Evolutionary conservation across 495 filamentous ascomycete species (phyloP), one percentile per base, ranked within the genome.

Genomic region (Aspergillus baeticus): DNA sequence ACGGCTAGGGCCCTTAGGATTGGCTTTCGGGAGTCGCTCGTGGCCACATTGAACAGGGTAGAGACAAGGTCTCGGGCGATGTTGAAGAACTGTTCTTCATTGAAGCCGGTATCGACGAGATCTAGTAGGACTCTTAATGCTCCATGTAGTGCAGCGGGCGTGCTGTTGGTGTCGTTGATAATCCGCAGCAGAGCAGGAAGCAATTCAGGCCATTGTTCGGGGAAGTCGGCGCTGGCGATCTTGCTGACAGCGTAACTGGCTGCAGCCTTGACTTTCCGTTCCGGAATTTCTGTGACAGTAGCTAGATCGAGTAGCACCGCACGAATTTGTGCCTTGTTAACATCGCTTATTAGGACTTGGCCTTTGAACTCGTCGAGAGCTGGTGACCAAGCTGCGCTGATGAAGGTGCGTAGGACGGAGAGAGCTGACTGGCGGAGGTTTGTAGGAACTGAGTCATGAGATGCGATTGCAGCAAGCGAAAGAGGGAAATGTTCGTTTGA

Each of bases 221-320:
- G 94, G 67, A 93, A 98, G 74, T 98, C 94, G 63, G 84, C 83
- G 54, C 85, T 87, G 49, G 95, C 94, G 59, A 98, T 96, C 76
- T 97, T 97, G 78, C 90, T 91, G 50, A 97, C 90, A n/a, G 89
- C 90, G 64, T 87, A 88, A 68, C 93, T 93, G 22, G 94, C 90
- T 6, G 88, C 86, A 20, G 82, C 80, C 70, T 93, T 91, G 57
- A 98, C 83, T 69, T 92, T 96, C 60, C 91, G 82, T 64, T 96
- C 88, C 5, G 87, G 56, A 0, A 66, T 85, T 46, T 89, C 85
- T 6, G 75, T 77, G 53, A 81, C 82, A n/a, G 92, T 87, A 34
- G 89, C 88, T 23, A 98, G 77, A 31, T 88, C 81, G 15, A 98
- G 77, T 38, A 97, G 69, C 20, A 76, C 72, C 22, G 79, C 72